Percentiles rank a stretch among this genome's conserved stretches.
Evolutionary conservation across 2,329 filamentous ascomycete species (phyloP).

Genomic region (Ophiostoma sp.): DNA sequence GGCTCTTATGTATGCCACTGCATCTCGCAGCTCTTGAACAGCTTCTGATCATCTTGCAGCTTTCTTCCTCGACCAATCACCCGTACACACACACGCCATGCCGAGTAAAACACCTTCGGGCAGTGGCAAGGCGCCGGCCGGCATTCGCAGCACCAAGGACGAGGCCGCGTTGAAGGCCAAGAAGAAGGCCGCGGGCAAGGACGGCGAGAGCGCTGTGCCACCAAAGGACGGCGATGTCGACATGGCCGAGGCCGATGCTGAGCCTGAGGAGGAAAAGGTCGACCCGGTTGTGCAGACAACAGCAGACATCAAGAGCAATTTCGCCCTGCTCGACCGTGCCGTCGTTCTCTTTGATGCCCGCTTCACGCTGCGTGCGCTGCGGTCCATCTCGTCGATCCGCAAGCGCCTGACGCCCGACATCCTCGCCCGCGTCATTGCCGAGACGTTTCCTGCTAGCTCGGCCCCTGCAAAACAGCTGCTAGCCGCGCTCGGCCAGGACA

Average conservation of each 20-base stretch:
- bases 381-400: conserved; percentile 91
- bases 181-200: conserved; percentile 33
- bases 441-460: conserved; percentile 62
- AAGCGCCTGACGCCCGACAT: conserved; percentile 83
- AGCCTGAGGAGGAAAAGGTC: conserved; percentile 40
- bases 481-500: conserved; percentile 60
- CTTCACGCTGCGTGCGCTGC: conserved; percentile 88
- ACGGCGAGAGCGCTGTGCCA: conserved; percentile 43
- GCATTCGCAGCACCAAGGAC: conserved; percentile 56
- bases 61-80: too few relatives aligned
- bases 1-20: too few relatives aligned
- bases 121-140: conserved; percentile 64
- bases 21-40: too few relatives aligned
- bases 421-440: conserved; percentile 70
- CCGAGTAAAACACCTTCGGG: conserved; percentile 67
- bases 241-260: conserved; percentile 59
- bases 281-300: conserved; percentile 57
- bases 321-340: conserved; percentile 82
- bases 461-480: conserved; percentile 63
- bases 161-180: conserved; percentile 54
- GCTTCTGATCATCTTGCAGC: too few relatives aligned
- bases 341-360: conserved; percentile 89
- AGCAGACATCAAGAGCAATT: conserved; percentile 91
- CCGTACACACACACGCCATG: conserved; percentile 43
- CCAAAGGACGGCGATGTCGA: conserved; percentile 67